Conservation (phyloP, 371 early-diverging fungal genomes). For the Mycotypha africana region DNA sequence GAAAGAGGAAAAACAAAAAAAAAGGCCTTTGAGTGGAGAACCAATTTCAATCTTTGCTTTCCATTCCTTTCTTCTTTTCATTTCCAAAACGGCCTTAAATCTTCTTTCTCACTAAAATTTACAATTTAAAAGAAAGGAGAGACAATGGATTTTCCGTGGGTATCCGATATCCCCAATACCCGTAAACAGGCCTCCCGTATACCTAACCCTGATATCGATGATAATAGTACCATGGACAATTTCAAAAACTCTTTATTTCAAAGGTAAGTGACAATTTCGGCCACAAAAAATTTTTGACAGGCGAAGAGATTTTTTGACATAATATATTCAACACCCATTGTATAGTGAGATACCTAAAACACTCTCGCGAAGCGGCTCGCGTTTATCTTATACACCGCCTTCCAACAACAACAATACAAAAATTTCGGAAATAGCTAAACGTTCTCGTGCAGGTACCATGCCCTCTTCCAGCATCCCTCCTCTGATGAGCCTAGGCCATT, state of each 20-base stretch:
- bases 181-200: slow-evolving; percentile 6
- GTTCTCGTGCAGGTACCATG: slow-evolving; percentile 45
- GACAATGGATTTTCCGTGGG: slow-evolving; percentile 19
- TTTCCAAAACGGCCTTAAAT: no score
- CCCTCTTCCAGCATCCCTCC: slow-evolving; percentile 14
- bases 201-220: slow-evolving; percentile 2
- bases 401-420: neutral
- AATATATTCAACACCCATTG: neutral
- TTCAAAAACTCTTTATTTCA: no score
- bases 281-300: no score
- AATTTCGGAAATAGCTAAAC: slow-evolving; percentile 7
- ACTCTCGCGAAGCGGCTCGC: neutral
- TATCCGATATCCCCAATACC: slow-evolving; percentile 19
- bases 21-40: no score
- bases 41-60: no score
- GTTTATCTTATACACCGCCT: slow-evolving; percentile 4
- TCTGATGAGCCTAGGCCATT: neutral
- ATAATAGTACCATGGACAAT: no score
- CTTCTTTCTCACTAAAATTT: no score
- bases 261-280: no score
- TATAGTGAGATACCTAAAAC: neutral
- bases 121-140: no score
- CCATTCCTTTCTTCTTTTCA: no score
- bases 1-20: no score
- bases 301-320: neutral